Evolutionary conservation across 129 eudicot species (phyloP), one percentile per base, ranked within the genome.

Genomic region (Saposhnikovia divaricata): DNA sequence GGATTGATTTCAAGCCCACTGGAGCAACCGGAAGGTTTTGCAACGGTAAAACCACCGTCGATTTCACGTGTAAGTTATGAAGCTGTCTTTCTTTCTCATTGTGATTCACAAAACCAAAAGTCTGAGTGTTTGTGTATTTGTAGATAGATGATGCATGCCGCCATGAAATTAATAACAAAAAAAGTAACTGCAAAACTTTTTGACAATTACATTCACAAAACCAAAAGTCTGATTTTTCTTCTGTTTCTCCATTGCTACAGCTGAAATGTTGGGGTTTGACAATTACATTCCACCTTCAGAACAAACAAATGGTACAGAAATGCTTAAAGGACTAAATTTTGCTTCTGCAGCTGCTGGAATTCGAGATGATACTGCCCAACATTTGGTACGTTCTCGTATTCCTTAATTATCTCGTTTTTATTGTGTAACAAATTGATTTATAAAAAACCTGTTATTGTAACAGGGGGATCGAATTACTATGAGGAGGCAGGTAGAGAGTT

Each of bases 301-400:
- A 68, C 73, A 3, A 31, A 15, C 73, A 68, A 31, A 31, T 28
- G 73, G 73, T 28, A 15, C 9, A 68, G 23, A 13, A 42, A 68
- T 68, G 1, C 39, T 68, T 34, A 9, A 68, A 68, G 73, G 73
- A 31, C 21, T 68, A 4, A 68, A 68, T 68, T 68, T 68, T 34
- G 73, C 73, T 34, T 68, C 73, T 68, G 73, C 73, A 68, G 73
- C 73, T 68, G 73, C 40, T 68, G 73, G 73, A 68, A 68, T 68
- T 68, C 73, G 73, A 31, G 42, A 68, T 1, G 73, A 68, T 9
- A 68, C 73, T 28, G 39, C 73, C 23, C 40, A 28, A 13, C 73
- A 68, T 68, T 68, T 68, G 73, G 73, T 68, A 68, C 42, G 28
- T 31, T 27, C 40, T 27, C 72, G 18, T 27, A 27, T 65, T 4